phyloP scores from a whole-genome alignment of 305 asterid genomes.

The Fraxinus nigra region DNA sequence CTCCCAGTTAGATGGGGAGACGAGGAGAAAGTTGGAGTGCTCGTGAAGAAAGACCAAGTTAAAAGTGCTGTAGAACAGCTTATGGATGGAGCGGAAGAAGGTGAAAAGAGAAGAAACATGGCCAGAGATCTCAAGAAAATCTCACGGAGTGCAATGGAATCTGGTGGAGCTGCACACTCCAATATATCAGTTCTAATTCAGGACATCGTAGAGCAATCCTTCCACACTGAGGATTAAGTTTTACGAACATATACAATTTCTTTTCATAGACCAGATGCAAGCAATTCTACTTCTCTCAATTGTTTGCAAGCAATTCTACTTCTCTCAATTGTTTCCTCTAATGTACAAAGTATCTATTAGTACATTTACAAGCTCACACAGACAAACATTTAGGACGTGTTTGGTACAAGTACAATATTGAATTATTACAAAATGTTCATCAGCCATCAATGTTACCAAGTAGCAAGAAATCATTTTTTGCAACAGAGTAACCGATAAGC shows the following conservation, averaged over 20 bases:
- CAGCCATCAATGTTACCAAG: not conserved
- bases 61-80: slow-evolving; percentile 35
- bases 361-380: not conserved
- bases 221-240: not conserved
- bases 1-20: slow-evolving; percentile 57
- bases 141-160: slow-evolving; percentile 36
- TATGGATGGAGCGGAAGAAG: slow-evolving; percentile 46
- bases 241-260: not conserved
- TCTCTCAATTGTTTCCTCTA: not conserved
- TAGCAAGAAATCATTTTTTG: not conserved
- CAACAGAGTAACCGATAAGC: not conserved
- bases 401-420: not conserved
- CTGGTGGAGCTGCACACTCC: slow-evolving; percentile 41
- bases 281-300: not conserved
- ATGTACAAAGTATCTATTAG: not conserved
- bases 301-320: not conserved
- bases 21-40: slow-evolving; percentile 53
- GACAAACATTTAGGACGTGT: not conserved
- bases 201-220: slow-evolving; percentile 25
- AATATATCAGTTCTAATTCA: slow-evolving; percentile 35
- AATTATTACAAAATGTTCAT: not conserved
- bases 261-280: not conserved
- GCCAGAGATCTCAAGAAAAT: slow-evolving; percentile 34
- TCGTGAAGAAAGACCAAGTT: slow-evolving; percentile 42
- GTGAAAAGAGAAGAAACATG: slow-evolving; percentile 30